Percentiles rank a stretch among this genome's conserved stretches.
Conservation (phyloP, 2,329 filamentous ascomycete genomes). For the Purpureocillium takamizusanense region DNA sequence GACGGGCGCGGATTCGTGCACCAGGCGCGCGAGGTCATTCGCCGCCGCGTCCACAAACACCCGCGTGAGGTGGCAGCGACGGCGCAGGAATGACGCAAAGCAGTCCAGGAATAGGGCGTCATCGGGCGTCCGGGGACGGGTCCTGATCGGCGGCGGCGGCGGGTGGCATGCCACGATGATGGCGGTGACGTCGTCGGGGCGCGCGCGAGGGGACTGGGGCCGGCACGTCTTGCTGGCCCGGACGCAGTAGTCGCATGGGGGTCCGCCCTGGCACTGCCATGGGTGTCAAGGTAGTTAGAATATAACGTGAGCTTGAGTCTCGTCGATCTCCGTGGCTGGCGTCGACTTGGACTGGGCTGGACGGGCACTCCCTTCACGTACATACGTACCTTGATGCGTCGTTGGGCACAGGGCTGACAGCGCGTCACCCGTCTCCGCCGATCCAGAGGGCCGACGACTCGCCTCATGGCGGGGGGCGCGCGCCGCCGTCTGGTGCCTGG, state of each 20-base stretch:
- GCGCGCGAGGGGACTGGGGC: constrained; percentile 4
- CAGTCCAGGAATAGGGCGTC: constrained; percentile 5
- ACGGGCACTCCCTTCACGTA: too few relatives aligned
- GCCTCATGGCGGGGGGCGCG: constrained; percentile 1
- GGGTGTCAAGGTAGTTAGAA: too few relatives aligned
- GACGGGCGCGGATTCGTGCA: constrained; percentile 5
- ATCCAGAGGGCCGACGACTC: constrained; percentile 15
- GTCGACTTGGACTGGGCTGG: too few relatives aligned
- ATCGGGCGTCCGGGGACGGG: too few relatives aligned
- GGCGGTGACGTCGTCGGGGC: too few relatives aligned
- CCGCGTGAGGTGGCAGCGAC: constrained; percentile 10
- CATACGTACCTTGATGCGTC: constrained; percentile 15
- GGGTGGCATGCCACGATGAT: background rate
- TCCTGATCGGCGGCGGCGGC: too few relatives aligned
- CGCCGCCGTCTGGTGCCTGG: too few relatives aligned
- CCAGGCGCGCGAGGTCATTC: constrained; percentile 9
- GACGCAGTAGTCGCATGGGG: constrained; percentile 16
- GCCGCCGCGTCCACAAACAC: constrained; percentile 3
- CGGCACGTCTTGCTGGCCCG: constrained; percentile 14
- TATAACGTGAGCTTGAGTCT: background rate
- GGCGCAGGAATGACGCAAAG: constrained; percentile 10
- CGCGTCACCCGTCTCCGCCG: constrained; percentile 13
- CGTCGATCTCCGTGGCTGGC: too few relatives aligned
- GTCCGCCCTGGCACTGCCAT: constrained; percentile 14
- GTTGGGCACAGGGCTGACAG: constrained; percentile 15